Percentiles rank a stretch among this genome's conserved stretches.
These are phyloP conservation scores for Blastocystis sp. DNA, from an alignment of 352 stramenopile genomes.

Conservation along the genomic window DNA sequence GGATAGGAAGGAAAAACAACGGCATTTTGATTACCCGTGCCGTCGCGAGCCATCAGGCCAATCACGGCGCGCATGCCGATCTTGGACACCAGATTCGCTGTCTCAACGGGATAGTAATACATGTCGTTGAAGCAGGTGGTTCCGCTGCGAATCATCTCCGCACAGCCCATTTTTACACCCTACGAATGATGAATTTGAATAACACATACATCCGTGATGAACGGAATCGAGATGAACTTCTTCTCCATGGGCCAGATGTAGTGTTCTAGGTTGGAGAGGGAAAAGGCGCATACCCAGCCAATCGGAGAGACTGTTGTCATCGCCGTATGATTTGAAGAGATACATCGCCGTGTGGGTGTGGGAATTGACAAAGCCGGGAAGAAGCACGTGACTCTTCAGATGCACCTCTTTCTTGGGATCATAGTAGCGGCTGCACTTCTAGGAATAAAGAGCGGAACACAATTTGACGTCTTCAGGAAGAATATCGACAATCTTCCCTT, in stretches of 20 bases:
- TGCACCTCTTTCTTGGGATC: conserved; percentile 73
- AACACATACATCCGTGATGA: conserved; percentile 75
- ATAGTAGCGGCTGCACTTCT: conserved; percentile 75
- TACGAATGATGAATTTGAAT: background rate
- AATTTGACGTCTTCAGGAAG: conserved; percentile 72
- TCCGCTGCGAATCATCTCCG: conserved; percentile 82
- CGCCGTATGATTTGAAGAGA: conserved; percentile 79
- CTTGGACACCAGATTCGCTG: conserved; percentile 75
- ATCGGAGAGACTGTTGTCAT: conserved; percentile 81
- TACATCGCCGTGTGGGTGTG: conserved; percentile 84
- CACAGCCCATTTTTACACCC: conserved; percentile 76
- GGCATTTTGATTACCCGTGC: background rate
- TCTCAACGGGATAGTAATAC: conserved; percentile 81
- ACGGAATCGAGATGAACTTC: conserved; percentile 77
- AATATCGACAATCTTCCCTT: conserved; percentile 79
- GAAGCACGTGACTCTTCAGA: conserved; percentile 78
- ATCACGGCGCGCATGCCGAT: conserved; percentile 77
- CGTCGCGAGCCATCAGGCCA: conserved; percentile 47
- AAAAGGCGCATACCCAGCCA: conserved; percentile 74
- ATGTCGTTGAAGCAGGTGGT: conserved; percentile 87
- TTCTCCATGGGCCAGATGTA: conserved; percentile 83
- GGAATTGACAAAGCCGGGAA: conserved; percentile 81
- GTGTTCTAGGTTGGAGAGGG: conserved; percentile 70
- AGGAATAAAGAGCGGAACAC: conserved; percentile 26
- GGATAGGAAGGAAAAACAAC: background rate